Percentiles rank a stretch among this genome's conserved stretches.
phyloP scores from a whole-genome alignment of 2,329 filamentous ascomycete species.

The Hypomyces perniciosus region DNA sequence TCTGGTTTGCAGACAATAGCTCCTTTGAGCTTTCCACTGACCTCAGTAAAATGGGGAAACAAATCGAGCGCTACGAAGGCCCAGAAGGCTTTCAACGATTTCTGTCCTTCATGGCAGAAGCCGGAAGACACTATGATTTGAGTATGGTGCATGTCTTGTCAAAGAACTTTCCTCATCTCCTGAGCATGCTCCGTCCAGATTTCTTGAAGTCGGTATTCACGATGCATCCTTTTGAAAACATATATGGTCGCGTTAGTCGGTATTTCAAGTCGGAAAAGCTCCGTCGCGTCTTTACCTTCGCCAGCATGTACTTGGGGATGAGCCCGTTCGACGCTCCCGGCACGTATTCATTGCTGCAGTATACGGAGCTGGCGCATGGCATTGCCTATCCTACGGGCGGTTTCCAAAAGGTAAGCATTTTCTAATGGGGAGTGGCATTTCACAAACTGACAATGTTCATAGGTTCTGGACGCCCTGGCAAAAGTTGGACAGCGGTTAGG shows the following conservation, averaged over 20 bases:
- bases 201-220: constrained; percentile 54
- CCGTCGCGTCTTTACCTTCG: constrained; percentile 68
- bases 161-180: constrained; percentile 58
- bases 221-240: constrained; percentile 65
- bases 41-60: constrained; percentile 61
- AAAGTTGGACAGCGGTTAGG: constrained; percentile 56
- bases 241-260: constrained; percentile 57
- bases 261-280: constrained; percentile 54
- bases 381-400: constrained; percentile 1
- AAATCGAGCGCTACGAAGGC: constrained; percentile 54
- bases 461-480: constrained; percentile 58
- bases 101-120: constrained; percentile 59
- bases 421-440: not conserved
- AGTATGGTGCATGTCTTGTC: constrained; percentile 59
- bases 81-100: constrained; percentile 66
- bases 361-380: constrained; percentile 27
- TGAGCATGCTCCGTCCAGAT: constrained; percentile 50
- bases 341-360: constrained; percentile 68
- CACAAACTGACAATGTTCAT: constrained; percentile 39
- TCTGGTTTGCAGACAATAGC: constrained; percentile 66
- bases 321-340: constrained; percentile 69
- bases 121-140: constrained; percentile 64
- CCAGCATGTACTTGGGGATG: constrained; percentile 82
- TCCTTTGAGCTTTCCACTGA: constrained; percentile 61
- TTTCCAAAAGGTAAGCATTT: not conserved